phyloP scores from a whole-genome alignment of 164 flowering plant genomes.

The Santalum album region DNA sequence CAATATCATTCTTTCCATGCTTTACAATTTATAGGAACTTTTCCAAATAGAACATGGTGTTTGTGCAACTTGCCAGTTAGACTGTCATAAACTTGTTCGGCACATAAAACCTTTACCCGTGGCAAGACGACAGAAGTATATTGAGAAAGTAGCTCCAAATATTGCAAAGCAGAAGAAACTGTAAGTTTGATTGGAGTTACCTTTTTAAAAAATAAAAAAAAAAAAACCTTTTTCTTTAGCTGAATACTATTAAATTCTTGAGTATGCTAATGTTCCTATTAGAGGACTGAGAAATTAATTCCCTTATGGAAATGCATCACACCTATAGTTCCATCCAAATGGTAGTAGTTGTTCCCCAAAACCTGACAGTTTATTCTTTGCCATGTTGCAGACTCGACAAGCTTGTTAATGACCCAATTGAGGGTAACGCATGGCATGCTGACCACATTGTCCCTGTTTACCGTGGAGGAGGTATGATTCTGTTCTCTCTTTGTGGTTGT shows the following conservation, averaged over 20 bases:
- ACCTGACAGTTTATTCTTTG: neutral
- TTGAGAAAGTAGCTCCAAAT: constrained; percentile 62
- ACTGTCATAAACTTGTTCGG: constrained; percentile 74
- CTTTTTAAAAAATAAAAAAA: no score
- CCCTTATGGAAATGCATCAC: no score
- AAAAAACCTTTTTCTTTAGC: no score
- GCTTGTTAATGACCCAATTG: neutral
- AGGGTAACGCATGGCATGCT: constrained; percentile 5
- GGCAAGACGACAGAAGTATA: constrained; percentile 39
- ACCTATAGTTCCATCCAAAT: no score
- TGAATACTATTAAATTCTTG: no score
- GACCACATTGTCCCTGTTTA: constrained; percentile 3
- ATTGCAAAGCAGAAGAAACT: constrained; percentile 47
- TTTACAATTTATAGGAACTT: constrained; percentile 51
- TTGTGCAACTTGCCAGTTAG: constrained; percentile 68
- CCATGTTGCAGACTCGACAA: neutral
- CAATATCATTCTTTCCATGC: neutral
- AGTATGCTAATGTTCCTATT: no score
- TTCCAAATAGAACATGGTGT: constrained; percentile 78
- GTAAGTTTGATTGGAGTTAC: constrained; percentile 36
- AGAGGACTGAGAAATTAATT: no score
- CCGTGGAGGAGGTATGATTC: constrained; percentile 1
- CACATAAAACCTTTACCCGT: constrained; percentile 49
- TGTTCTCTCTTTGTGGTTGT: neutral
- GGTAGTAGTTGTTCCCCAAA: no score